These are phyloP conservation scores for Chaetomium sp. DNA, from an alignment of 2,329 filamentous ascomycete genomes.

Conservation along the genomic window DNA sequence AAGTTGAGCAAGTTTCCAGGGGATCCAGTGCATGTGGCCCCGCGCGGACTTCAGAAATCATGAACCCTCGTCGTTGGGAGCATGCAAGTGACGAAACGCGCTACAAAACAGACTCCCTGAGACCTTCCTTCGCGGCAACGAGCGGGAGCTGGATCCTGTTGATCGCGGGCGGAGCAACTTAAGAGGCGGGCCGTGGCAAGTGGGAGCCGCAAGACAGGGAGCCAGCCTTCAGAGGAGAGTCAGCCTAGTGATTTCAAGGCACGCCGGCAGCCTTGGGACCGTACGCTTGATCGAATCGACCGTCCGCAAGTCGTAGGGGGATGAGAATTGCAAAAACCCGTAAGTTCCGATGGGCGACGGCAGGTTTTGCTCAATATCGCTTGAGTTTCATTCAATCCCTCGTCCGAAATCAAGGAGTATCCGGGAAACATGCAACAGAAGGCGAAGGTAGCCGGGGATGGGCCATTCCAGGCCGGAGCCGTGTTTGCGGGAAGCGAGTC, in stretches of 20 bases:
- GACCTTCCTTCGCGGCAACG: not conserved
- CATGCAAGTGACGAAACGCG: not conserved
- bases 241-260: not conserved
- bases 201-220: not conserved
- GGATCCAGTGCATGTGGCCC: constrained; percentile 15
- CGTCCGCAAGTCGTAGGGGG: not conserved
- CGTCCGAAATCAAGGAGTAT: not conserved
- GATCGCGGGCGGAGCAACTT: not conserved
- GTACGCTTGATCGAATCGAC: not conserved
- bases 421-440: not conserved
- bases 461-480: constrained; percentile 15
- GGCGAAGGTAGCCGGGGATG: constrained; percentile 5
- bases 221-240: no score
- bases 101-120: not conserved
- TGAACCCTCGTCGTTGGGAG: not conserved
- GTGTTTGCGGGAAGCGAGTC: constrained; percentile 8
- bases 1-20: constrained; percentile 23
- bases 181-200: not conserved
- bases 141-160: not conserved
- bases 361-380: not conserved
- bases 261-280: not conserved
- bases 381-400: not conserved
- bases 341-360: not conserved
- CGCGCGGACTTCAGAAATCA: not conserved
- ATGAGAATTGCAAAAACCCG: not conserved